Conservation (phyloP, 208 protist species). For the Leishmania martiniquensis region DNA sequence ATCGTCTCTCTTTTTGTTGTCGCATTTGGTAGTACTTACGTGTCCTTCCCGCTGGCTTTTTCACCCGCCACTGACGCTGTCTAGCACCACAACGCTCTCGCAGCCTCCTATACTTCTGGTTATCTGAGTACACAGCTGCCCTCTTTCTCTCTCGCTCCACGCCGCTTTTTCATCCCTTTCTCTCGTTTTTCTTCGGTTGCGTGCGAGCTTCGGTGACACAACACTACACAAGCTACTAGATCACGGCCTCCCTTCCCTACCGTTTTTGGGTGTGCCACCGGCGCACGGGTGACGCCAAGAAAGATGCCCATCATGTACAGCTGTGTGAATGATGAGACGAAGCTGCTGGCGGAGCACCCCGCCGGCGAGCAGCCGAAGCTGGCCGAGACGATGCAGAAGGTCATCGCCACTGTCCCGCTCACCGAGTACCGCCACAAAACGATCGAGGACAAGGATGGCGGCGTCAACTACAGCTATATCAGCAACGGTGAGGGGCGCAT, state of each 20-base stretch:
- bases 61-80: neutral
- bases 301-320: slow-evolving; percentile 91
- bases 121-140: neutral
- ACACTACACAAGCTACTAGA: neutral
- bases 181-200: neutral
- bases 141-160: neutral
- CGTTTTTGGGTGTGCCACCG: neutral
- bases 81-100: neutral
- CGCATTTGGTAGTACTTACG: neutral
- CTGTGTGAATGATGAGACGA: slow-evolving; percentile 86
- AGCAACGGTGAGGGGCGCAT: slow-evolving; percentile 89
- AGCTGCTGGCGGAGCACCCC: slow-evolving; percentile 84
- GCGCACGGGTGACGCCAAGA: neutral
- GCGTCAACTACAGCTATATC: slow-evolving; percentile 94
- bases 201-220: neutral
- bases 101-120: neutral
- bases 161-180: neutral
- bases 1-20: neutral
- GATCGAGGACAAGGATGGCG: slow-evolving; percentile 90
- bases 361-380: slow-evolving; percentile 72
- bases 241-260: no score
- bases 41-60: neutral
- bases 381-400: slow-evolving; percentile 88
- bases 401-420: slow-evolving; percentile 82
- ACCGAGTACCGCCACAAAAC: slow-evolving; percentile 90